Conservation (phyloP, 2,329 filamentous ascomycete species). For the Rhynchosporium secalis region DNA sequence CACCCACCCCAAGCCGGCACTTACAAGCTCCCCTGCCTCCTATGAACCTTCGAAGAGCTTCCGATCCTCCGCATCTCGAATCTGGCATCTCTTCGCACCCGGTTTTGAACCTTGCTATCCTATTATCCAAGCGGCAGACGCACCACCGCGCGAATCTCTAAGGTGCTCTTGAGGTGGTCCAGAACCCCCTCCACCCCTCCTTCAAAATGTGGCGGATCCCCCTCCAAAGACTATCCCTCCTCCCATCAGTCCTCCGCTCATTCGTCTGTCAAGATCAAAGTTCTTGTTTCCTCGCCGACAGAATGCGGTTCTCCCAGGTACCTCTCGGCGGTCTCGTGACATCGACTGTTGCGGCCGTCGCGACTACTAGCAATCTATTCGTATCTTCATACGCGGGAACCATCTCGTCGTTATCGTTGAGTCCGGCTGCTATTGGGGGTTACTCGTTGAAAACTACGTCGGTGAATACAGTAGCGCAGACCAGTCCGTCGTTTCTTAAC, state of each 20-base stretch:
- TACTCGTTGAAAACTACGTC: slow-evolving; percentile 30
- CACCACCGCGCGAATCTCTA: too few relatives aligned
- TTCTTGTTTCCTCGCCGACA: slow-evolving; percentile 14
- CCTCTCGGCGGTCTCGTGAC: slow-evolving; percentile 27
- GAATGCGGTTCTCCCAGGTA: slow-evolving; percentile 27
- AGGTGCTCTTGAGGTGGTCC: neutral
- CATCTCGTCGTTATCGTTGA: slow-evolving; percentile 41
- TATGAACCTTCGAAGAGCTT: too few relatives aligned
- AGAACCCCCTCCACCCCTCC: neutral
- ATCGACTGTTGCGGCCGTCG: slow-evolving; percentile 22
- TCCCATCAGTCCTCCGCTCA: slow-evolving; percentile 18
- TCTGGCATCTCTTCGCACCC: neutral
- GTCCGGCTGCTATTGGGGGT: slow-evolving; percentile 26
- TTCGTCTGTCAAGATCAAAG: slow-evolving; percentile 3
- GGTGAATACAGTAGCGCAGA: slow-evolving; percentile 29
- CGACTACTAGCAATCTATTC: slow-evolving; percentile 38
- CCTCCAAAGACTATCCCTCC: slow-evolving; percentile 17
- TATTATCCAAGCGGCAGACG: neutral
- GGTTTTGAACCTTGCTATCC: neutral
- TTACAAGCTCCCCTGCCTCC: too few relatives aligned
- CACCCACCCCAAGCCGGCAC: too few relatives aligned
- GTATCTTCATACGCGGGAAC: slow-evolving; percentile 43
- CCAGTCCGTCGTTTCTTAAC: slow-evolving; percentile 34
- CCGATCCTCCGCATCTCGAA: slow-evolving; percentile 5
- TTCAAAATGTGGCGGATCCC: slow-evolving; percentile 25